phyloP scores from a whole-genome alignment of 1,284 basidiomycete genomes.

The Ceratobasidium sp. region DNA sequence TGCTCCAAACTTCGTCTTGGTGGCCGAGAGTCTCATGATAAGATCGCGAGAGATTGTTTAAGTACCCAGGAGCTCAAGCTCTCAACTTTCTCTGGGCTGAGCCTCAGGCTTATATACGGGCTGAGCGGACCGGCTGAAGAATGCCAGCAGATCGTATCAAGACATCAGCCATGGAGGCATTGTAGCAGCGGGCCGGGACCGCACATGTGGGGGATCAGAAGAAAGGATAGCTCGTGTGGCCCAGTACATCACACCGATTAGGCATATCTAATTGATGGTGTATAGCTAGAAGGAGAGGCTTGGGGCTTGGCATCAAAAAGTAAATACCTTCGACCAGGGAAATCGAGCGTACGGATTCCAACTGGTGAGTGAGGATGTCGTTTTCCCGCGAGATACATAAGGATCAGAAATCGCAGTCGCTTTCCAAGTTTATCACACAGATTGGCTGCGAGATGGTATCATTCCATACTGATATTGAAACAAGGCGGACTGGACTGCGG shows the following conservation, averaged over 20 bases:
- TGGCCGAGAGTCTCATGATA: not conserved
- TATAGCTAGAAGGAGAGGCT: not conserved
- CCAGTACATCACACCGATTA: not conserved
- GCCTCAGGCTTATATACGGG: not conserved
- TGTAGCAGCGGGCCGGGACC: not conserved
- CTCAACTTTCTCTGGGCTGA: too few species aligned
- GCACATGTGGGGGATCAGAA: not conserved
- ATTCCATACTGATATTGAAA: too few species aligned
- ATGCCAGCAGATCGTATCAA: not conserved
- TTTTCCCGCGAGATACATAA: too few species aligned
- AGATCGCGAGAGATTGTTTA: too few species aligned
- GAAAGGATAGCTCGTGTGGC: not conserved
- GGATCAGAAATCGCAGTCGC: too few species aligned
- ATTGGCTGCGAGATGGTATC: too few species aligned
- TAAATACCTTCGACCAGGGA: too few species aligned
- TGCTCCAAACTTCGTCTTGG: not conserved
- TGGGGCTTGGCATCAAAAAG: not conserved
- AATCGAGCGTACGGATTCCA: too few species aligned
- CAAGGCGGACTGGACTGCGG: too few species aligned
- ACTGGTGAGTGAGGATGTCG: too few species aligned
- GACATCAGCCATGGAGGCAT: not conserved
- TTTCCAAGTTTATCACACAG: too few species aligned
- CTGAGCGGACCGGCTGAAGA: not conserved
- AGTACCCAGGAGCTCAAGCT: too few species aligned
- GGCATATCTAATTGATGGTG: not conserved